These are phyloP conservation scores for Aspergillus fijiensis DNA, from an alignment of 2,329 filamentous ascomycete genomes.

Conservation along the genomic window DNA sequence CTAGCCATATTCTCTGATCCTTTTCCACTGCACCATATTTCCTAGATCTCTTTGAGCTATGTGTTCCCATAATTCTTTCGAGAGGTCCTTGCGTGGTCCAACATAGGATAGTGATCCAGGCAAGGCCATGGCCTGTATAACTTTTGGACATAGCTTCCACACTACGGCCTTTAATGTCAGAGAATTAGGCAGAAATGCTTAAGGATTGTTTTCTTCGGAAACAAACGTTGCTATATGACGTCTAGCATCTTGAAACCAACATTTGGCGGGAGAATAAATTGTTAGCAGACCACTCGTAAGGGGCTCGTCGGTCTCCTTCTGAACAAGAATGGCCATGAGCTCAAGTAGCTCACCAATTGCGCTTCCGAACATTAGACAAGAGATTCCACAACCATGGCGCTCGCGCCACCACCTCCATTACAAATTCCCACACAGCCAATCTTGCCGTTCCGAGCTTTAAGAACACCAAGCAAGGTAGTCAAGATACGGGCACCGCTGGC, in stretches of 20 bases:
- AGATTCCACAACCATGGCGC: constrained; percentile 83
- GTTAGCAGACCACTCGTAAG: not conserved
- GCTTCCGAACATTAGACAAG: constrained; percentile 33
- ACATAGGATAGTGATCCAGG: too few species aligned
- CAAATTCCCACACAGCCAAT: constrained; percentile 93
- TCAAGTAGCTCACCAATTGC: not conserved
- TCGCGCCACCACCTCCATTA: constrained; percentile 95
- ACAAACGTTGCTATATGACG: not conserved
- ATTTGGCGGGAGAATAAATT: not conserved
- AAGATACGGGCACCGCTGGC: constrained; percentile 92
- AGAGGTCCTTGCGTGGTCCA: too few species aligned
- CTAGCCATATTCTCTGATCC: too few species aligned
- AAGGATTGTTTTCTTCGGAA: not conserved
- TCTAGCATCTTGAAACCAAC: not conserved
- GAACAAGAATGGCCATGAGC: not conserved
- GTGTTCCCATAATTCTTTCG: too few species aligned
- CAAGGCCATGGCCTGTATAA: too few species aligned
- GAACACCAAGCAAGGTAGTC: constrained; percentile 81
- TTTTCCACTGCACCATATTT: too few species aligned
- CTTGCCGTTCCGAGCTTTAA: constrained; percentile 89
- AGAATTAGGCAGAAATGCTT: too few species aligned
- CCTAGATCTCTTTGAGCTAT: too few species aligned
- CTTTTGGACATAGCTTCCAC: too few species aligned
- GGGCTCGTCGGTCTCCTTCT: not conserved
- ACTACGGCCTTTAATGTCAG: too few species aligned